Evolutionary conservation across 2,329 filamentous ascomycete species (phyloP).

Genomic region (Thermomyces lanuginosus): DNA sequence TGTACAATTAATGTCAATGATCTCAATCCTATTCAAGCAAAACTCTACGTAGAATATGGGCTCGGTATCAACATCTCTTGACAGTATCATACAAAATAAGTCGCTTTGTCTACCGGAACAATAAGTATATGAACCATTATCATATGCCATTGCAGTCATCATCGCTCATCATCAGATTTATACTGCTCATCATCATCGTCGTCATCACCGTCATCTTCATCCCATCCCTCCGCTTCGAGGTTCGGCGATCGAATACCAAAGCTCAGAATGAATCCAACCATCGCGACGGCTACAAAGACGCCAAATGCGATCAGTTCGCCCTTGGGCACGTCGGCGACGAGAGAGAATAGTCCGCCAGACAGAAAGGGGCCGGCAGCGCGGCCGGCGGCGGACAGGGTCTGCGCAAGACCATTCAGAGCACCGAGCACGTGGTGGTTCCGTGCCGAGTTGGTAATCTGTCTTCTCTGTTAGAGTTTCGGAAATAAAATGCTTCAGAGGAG

Average conservation of each 20-base stretch:
- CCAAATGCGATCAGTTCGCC: slow-evolving; percentile 78
- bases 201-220: slow-evolving; percentile 16
- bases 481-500: neutral
- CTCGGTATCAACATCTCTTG: no score
- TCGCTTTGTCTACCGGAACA: no score
- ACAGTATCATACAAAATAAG: no score
- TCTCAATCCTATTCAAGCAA: no score
- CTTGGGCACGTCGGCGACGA: slow-evolving; percentile 53
- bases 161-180: slow-evolving; percentile 33
- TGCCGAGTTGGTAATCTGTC: slow-evolving; percentile 79
- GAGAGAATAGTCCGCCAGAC: slow-evolving; percentile 70
- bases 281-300: slow-evolving; percentile 66
- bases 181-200: slow-evolving; percentile 21
- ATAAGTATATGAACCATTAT: no score
- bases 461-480: neutral
- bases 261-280: slow-evolving; percentile 64
- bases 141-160: no score
- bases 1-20: neutral
- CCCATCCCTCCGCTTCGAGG: slow-evolving; percentile 43
- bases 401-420: slow-evolving; percentile 80
- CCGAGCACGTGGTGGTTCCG: slow-evolving; percentile 74
- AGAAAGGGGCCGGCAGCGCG: slow-evolving; percentile 77
- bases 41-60: no score
- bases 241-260: slow-evolving; percentile 54
- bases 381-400: slow-evolving; percentile 81